Percentiles rank a stretch among this genome's conserved stretches.
Conservation (phyloP, 2,329 filamentous ascomycete species). For the Fusarium sp. region DNA sequence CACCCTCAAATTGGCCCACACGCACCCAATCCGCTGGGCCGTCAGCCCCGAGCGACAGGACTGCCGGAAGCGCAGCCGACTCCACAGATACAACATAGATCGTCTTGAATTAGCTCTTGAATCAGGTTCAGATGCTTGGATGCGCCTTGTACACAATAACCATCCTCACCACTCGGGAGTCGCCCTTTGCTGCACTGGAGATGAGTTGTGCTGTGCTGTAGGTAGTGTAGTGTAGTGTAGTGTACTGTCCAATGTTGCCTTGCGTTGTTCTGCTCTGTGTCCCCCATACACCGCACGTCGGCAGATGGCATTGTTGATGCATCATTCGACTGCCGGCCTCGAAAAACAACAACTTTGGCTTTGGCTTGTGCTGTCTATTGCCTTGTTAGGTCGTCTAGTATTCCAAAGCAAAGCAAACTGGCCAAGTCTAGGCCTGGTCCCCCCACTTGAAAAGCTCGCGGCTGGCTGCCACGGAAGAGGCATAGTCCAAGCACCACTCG, state of each 20-base stretch:
- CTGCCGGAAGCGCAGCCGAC: slow-evolving; percentile 48
- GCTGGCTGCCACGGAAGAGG: slow-evolving; percentile 38
- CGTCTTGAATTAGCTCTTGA: slow-evolving; percentile 28
- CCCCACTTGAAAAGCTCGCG: slow-evolving; percentile 29
- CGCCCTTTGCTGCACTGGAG: slow-evolving; percentile 21
- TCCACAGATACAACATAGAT: slow-evolving; percentile 43
- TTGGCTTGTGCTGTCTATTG: slow-evolving; percentile 7
- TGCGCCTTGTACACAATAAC: slow-evolving; percentile 10
- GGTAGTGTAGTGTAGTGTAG: too few relatives aligned
- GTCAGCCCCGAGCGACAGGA: slow-evolving; percentile 46
- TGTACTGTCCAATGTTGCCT: too few relatives aligned
- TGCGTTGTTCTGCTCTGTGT: not conserved
- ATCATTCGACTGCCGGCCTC: slow-evolving; percentile 23
- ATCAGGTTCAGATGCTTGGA: slow-evolving; percentile 28
- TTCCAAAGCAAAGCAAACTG: slow-evolving; percentile 14
- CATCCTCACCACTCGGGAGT: slow-evolving; percentile 25
- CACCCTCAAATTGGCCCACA: slow-evolving; percentile 33
- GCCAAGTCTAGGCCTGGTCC: slow-evolving; percentile 33
- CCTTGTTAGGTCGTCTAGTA: too few relatives aligned
- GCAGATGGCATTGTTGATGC: slow-evolving; percentile 2
- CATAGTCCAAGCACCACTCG: slow-evolving; percentile 37
- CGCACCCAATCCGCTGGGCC: slow-evolving; percentile 46
- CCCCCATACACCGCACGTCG: slow-evolving; percentile 31
- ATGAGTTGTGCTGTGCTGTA: too few relatives aligned
- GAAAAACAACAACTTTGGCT: slow-evolving; percentile 16